Base-by-base conservation (phyloP, 306 rosid species). In the Trifolium dubium region DNA sequence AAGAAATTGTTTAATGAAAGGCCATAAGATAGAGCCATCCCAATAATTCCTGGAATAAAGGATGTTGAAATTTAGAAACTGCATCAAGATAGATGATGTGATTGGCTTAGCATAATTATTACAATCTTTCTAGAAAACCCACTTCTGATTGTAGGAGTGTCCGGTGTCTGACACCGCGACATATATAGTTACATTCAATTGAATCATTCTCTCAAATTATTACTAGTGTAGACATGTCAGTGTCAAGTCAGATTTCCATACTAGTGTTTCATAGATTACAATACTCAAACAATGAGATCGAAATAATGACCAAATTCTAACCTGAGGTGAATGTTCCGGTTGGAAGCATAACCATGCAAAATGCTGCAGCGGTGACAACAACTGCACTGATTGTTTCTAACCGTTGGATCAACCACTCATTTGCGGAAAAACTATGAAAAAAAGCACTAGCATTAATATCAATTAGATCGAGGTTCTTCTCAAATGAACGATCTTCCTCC, bases 11-110 rank as follows among this genome's bases (percentile, higher is more conserved):
- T 92, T 5, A 92, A 73, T 31, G 96, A 83, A 71, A 92, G 92
- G 19, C 98, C 98, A 83, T 89, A 92, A 70, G 98, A 89, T 50
- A 92, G 85, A 30, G 93, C 92, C 90, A 92, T 84, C 56, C 93
- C 98, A 74, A 88, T 62, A 73, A 85, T 84, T 72, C 96, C 96
- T 92, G 85, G 12, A 41, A 41, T 41, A 4, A 41, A 41, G 3
- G 13, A 41, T 9, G 10, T 41, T 10, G 46, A 41, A 41, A 41
- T 41, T 41, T 14, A 28, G 43, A 50, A 34, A 32, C 35, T 79
- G 44, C 62, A 51, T 23, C 23, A 23, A 23, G 23, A 23, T 23
- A 23, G 23, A 23, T 23, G 1, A 23, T 23, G 0, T 23, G 0
- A 23, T 23, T 23, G 23, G 23, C 0, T 23, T 23, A 1, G 23